A percentile compares a stretch with the other conserved stretches of the same genome.
Conservation (phyloP, 306 rosid species). For the Castanopsis chinensis region DNA sequence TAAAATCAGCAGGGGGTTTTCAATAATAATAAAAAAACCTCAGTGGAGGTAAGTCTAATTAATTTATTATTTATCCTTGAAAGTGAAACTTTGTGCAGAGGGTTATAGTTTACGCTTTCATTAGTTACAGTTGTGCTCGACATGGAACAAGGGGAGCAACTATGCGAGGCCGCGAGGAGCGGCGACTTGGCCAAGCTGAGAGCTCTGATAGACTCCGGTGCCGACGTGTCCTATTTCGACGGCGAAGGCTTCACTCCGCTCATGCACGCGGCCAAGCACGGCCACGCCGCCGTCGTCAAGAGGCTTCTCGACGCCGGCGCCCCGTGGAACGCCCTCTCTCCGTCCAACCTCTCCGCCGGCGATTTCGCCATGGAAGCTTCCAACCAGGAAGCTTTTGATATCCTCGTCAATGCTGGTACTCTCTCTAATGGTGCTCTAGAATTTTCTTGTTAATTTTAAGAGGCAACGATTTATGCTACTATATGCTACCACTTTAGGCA, state of each 20-base stretch:
- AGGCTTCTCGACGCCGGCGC: constrained; percentile 73
- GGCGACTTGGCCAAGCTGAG: constrained; percentile 55
- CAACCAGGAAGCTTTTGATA: constrained; percentile 57
- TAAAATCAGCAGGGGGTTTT: neutral
- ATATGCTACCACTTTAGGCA: too few relatives aligned
- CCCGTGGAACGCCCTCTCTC: constrained; percentile 95
- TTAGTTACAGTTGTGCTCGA: neutral
- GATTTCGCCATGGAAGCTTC: constrained; percentile 73
- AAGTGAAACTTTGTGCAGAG: constrained; percentile 9
- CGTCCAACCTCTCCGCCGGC: constrained; percentile 70
- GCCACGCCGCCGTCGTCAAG: constrained; percentile 55
- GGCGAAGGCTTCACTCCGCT: constrained; percentile 72
- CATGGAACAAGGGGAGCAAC: constrained; percentile 51
- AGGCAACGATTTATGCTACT: too few relatives aligned
- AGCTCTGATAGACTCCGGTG: constrained; percentile 55
- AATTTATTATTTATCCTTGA: neutral
- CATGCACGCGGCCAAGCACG: constrained; percentile 84
- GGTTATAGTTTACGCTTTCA: neutral
- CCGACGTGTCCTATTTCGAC: constrained; percentile 62
- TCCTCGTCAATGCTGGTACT: constrained; percentile 73
- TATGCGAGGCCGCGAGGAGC: constrained; percentile 65
- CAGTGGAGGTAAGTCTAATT: neutral
- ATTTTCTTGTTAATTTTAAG: too few relatives aligned
- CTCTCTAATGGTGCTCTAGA: too few relatives aligned
- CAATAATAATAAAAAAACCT: neutral